phyloP scores from a whole-genome alignment of 495 filamentous ascomycete genomes.

The Aspergillus cristatus region DNA sequence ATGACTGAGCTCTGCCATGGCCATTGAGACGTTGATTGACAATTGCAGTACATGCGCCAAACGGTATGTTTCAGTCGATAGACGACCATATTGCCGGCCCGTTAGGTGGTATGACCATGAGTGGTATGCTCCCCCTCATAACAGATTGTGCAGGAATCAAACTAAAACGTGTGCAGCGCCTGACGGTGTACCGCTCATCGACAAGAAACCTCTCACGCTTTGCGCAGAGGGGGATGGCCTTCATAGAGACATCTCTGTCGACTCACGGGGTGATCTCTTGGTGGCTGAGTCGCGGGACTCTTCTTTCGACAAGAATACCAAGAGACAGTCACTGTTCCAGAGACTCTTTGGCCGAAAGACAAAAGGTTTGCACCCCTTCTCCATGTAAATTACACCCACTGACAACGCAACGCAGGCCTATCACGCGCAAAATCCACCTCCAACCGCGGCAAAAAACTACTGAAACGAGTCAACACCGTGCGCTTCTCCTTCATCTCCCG shows the following conservation, averaged over 20 bases:
- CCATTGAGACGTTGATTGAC: not conserved
- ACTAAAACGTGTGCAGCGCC: slow-evolving; percentile 3
- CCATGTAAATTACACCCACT: not conserved
- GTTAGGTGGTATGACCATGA: slow-evolving; percentile 7
- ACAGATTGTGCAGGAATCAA: too few species aligned
- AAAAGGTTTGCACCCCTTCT: slow-evolving; percentile 8
- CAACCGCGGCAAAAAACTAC: slow-evolving; percentile 14
- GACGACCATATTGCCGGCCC: slow-evolving; percentile 1
- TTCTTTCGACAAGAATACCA: slow-evolving; percentile 1
- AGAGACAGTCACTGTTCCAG: slow-evolving; percentile 13
- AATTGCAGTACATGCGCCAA: slow-evolving; percentile 19
- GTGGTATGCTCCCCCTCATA: too few species aligned
- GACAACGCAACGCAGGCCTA: slow-evolving; percentile 6
- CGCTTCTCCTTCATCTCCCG: slow-evolving; percentile 22
- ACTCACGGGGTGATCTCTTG: slow-evolving; percentile 7
- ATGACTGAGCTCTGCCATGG: not conserved
- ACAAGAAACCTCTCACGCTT: slow-evolving; percentile 3
- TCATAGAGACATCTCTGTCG: not conserved
- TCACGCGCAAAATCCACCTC: slow-evolving; percentile 15
- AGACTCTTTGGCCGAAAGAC: slow-evolving; percentile 18
- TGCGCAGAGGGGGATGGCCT: slow-evolving; percentile 12
- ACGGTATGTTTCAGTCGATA: slow-evolving; percentile 17
- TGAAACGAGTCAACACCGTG: slow-evolving; percentile 20
- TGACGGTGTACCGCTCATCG: slow-evolving; percentile 3
- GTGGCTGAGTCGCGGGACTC: slow-evolving; percentile 1